These are phyloP conservation scores for Talaromyces sp. DNA, from an alignment of 2,329 filamentous ascomycete species.

Conservation along the genomic window DNA sequence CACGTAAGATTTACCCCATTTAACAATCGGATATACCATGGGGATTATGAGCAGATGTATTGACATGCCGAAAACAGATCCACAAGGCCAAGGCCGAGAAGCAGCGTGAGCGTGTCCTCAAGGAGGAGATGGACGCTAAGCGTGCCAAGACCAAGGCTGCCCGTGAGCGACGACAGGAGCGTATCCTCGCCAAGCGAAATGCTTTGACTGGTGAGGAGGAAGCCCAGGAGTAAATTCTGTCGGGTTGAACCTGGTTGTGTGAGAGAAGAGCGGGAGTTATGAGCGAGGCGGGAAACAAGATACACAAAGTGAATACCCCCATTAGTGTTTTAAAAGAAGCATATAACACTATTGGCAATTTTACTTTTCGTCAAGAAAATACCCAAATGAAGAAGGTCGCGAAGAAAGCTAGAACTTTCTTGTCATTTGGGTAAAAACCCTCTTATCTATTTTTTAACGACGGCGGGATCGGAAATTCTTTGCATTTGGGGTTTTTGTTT, in stretches of 20 bases:
- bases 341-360: slow-evolving; percentile 1
- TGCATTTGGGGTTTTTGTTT: slow-evolving; percentile 12
- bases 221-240: slow-evolving; percentile 40
- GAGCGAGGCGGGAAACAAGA: slow-evolving; percentile 3
- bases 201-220: slow-evolving; percentile 72
- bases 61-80: slow-evolving; percentile 60
- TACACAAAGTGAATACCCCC: background rate
- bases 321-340: slow-evolving; percentile 4
- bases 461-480: slow-evolving; percentile 12
- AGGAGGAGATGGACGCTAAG: slow-evolving; percentile 99
- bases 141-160: slow-evolving; percentile 99
- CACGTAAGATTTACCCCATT: slow-evolving; percentile 68
- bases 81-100: slow-evolving; percentile 99
- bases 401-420: background rate
- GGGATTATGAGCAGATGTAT: background rate
- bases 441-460: slow-evolving; percentile 5
- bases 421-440: background rate
- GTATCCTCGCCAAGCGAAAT: slow-evolving; percentile 84
- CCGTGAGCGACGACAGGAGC: slow-evolving; percentile 95
- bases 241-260: background rate
- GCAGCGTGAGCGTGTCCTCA: slow-evolving; percentile 88
- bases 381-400: slow-evolving; percentile 2
- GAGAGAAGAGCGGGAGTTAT: background rate
- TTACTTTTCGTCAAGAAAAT: background rate
- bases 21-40: background rate